Evolutionary conservation across 768 basidiomycete genomes (phyloP), one percentile per base, ranked within the genome.

Genomic region (Boletus speciosus): DNA sequence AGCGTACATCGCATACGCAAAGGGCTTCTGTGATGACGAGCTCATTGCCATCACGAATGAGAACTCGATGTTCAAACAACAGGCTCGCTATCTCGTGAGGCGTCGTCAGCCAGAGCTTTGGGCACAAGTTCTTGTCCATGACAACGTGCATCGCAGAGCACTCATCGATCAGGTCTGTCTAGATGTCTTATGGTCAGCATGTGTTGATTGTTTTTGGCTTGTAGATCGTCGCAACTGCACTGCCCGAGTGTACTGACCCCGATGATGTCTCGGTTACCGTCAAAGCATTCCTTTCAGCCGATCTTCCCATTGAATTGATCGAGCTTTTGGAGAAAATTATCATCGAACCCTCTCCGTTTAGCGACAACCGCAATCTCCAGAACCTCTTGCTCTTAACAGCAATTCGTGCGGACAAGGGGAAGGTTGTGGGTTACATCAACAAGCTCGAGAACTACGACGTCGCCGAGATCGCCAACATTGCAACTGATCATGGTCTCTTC

Each of bases 11-110:
- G 97, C 97, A 0, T 99, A 98, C 67, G 97, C 97, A 36, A 98
- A 98, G 70, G 97, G 97, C 53, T 89, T 98, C 73, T 99, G 97
- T 68, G 97, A 99, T 60, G 93, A 98, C 6, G 97, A 99, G 72
- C 82, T 99, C 55, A 95, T 99, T 66, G 71, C 84, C 21, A 96
- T 99, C 70, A 98, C 97, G 45, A 98, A 98, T 68, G 95, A 96
- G 61, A 99, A 99, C 76, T 87, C 94, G 12, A 99, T 99, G 97
- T 99, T 95, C 82, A 99, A 98, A 74, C 96, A 99, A 66, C 97
- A 98, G 73, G 92, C 97, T 49, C 88, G 97, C 29, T 99, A 99
- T 74, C 84, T 99, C 54, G 91, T 98, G 67, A 97, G 95, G 74
- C 87, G 97, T 62, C 91, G 97, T 57, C 86, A 92, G 57, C 84